Evolutionary conservation across 352 stramenopile species (phyloP).

Genomic region (Phytophthora fragariaefolia): DNA sequence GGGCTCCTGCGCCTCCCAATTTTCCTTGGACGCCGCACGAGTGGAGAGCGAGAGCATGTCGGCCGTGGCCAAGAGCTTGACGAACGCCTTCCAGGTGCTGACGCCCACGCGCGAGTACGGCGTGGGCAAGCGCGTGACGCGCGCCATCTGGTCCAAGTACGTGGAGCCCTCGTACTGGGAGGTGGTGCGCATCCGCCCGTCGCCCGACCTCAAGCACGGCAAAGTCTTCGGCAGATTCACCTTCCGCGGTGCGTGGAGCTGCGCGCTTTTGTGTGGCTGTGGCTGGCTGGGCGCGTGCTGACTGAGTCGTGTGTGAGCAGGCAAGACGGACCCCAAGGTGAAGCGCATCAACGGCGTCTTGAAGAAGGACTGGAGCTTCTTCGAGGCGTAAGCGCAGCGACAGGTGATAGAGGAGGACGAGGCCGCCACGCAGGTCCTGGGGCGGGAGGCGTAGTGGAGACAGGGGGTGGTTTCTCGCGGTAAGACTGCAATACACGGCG

Average conservation of each 20-base stretch:
- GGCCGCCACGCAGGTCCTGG: not conserved
- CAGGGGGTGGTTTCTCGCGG: not conserved
- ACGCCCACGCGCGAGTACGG: conserved; percentile 74
- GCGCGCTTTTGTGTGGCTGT: conserved; percentile 15
- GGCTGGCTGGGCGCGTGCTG: not conserved
- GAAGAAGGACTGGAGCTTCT: conserved; percentile 74
- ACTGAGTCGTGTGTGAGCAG: no score
- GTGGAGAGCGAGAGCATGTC: conserved; percentile 39
- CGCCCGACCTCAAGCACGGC: conserved; percentile 84
- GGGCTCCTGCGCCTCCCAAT: conserved; percentile 29
- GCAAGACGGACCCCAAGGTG: conserved; percentile 69
- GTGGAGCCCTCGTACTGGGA: conserved; percentile 81
- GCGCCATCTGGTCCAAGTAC: conserved; percentile 79
- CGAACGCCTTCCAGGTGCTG: conserved; percentile 83
- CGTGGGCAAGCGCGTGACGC: conserved; percentile 72
- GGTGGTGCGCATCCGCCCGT: conserved; percentile 78
- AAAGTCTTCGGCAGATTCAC: conserved; percentile 86
- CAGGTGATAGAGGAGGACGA: conserved; percentile 3
- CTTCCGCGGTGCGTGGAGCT: conserved; percentile 70
- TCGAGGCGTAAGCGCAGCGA: conserved; percentile 23
- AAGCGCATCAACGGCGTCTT: conserved; percentile 83
- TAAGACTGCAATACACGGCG: conserved; percentile 40
- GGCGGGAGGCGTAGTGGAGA: no score
- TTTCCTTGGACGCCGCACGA: conserved; percentile 4
- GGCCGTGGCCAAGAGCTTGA: conserved; percentile 47